phyloP scores from a whole-genome alignment of 306 rosid species.

The Vicia faba region DNA sequence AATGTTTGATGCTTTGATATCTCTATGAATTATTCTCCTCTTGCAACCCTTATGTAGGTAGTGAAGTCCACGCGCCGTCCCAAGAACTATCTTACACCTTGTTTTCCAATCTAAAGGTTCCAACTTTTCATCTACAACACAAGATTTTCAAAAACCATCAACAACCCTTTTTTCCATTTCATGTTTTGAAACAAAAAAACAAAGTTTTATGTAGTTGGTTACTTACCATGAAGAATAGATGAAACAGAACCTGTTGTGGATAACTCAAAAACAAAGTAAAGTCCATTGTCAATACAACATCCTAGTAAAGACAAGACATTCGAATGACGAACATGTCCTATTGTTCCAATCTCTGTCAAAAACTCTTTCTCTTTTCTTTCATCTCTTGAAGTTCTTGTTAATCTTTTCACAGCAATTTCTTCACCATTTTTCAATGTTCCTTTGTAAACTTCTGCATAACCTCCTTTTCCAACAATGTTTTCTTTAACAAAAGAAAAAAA shows the following conservation, averaged over 20 bases:
- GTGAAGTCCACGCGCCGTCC: slow-evolving; percentile 81
- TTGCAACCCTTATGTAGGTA: slow-evolving; percentile 91
- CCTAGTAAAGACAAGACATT: slow-evolving; percentile 80
- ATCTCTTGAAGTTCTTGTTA: slow-evolving; percentile 65
- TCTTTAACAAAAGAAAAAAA: slow-evolving; percentile 46
- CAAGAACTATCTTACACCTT: slow-evolving; percentile 75
- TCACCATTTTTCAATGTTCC: slow-evolving; percentile 63
- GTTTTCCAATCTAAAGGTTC: slow-evolving; percentile 83
- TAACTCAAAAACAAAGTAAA: slow-evolving; percentile 74
- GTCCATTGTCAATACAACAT: slow-evolving; percentile 86
- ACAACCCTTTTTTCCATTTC: not conserved
- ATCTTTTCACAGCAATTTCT: slow-evolving; percentile 87
- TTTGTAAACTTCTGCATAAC: slow-evolving; percentile 87
- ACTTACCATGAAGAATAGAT: slow-evolving; percentile 83
- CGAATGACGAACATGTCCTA: slow-evolving; percentile 79
- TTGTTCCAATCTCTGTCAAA: slow-evolving; percentile 88
- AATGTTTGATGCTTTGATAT: slow-evolving; percentile 82
- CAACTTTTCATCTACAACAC: slow-evolving; percentile 61
- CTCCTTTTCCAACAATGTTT: slow-evolving; percentile 89
- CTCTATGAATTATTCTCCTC: slow-evolving; percentile 92
- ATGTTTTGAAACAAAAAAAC: not conserved
- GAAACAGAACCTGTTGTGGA: slow-evolving; percentile 85
- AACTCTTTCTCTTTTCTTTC: slow-evolving; percentile 93
- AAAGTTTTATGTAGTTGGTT: not conserved
- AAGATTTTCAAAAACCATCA: not conserved